Conservation (phyloP, 176 grass and related monocot species). For the Eremochloa ophiuroides region DNA sequence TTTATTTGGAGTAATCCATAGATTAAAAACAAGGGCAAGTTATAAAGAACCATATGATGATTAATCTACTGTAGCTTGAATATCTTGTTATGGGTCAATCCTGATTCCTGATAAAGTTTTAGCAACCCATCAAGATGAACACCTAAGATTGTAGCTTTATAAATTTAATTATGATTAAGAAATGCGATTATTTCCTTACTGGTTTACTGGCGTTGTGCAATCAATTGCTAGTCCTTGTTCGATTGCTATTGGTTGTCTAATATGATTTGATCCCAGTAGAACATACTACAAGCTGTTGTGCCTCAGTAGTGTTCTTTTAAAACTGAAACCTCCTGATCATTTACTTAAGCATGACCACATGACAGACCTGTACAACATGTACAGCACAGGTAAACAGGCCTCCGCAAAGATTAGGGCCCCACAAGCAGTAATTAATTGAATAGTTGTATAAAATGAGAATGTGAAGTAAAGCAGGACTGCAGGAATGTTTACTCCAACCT, state of each 20-base stretch:
- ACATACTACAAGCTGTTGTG: not conserved
- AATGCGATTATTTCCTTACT: not conserved
- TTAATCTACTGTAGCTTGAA: not conserved
- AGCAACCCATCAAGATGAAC: not conserved
- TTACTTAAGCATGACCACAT: not conserved
- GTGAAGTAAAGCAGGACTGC: not conserved
- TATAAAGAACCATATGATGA: not conserved
- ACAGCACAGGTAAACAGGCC: not conserved
- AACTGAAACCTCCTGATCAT: not conserved
- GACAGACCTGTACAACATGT: not conserved
- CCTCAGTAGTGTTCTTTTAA: not conserved
- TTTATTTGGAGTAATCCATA: not conserved
- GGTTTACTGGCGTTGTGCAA: not conserved
- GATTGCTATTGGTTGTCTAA: not conserved
- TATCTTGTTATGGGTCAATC: not conserved
- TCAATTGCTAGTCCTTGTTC: not conserved
- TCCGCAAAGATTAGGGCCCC: not conserved
- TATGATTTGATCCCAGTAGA: not conserved
- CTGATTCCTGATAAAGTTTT: not conserved
- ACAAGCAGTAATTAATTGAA: not conserved
- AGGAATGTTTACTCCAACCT: not conserved
- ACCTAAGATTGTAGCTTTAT: not conserved
- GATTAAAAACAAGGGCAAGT: not conserved
- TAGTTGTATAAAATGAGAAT: not conserved
- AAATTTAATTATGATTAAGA: not conserved